Evolutionary conservation across 768 basidiomycete genomes (phyloP).

Genomic region (Mycena crocata): DNA sequence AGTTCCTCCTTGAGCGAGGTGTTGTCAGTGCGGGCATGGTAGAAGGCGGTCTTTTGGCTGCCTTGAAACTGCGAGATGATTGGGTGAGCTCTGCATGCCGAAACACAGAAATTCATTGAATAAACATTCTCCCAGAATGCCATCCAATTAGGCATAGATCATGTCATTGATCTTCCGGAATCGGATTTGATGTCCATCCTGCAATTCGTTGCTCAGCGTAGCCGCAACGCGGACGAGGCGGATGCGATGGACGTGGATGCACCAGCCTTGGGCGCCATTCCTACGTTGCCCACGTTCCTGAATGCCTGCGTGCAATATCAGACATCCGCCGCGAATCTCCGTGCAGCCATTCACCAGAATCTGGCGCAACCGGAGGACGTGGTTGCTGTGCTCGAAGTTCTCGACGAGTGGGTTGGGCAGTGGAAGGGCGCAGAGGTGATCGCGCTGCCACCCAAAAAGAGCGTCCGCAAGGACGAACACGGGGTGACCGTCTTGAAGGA

Average conservation of each 20-base stretch:
- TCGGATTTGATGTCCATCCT: constrained; percentile 69
- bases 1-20: constrained; percentile 66
- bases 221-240: constrained; percentile 49
- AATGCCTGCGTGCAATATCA: constrained; percentile 50
- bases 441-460: constrained; percentile 54
- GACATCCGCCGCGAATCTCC: constrained; percentile 53
- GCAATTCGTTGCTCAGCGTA: constrained; percentile 52
- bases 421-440: constrained; percentile 49
- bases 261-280: constrained; percentile 30
- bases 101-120: background rate
- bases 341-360: constrained; percentile 62
- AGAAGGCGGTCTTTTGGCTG: constrained; percentile 65
- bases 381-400: constrained; percentile 54
- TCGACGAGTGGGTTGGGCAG: constrained; percentile 62
- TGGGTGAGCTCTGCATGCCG: constrained; percentile 63
- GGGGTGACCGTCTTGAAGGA: constrained; percentile 49
- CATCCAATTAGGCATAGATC: constrained; percentile 62
- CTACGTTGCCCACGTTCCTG: constrained; percentile 51
- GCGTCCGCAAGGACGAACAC: constrained; percentile 52
- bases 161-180: constrained; percentile 75
- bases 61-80: constrained; percentile 66
- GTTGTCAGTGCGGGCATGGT: constrained; percentile 74
- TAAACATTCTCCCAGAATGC: constrained; percentile 45
- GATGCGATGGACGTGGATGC: constrained; percentile 56
- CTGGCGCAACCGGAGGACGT: constrained; percentile 64